Conservation (phyloP, 2,329 filamentous ascomycete species). For the Nigrospora sphaerica region DNA sequence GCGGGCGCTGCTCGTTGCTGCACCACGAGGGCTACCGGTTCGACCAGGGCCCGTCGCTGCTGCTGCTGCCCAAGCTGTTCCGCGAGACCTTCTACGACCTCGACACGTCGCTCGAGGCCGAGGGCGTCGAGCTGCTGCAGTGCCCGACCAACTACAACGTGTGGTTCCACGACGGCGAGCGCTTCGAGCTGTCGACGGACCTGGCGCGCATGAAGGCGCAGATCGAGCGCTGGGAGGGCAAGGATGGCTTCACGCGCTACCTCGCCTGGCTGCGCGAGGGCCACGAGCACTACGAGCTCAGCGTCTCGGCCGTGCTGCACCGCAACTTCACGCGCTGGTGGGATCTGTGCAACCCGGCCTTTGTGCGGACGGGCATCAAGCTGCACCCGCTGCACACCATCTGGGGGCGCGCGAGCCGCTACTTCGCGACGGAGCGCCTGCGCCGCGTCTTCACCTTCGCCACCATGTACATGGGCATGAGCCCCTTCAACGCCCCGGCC, state of each 20-base stretch:
- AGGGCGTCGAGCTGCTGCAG: conserved; percentile 62
- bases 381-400: conserved; percentile 68
- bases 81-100: conserved; percentile 62
- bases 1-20: conserved; percentile 64
- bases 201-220: conserved; percentile 63
- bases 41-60: conserved; percentile 69
- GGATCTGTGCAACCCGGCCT: conserved; percentile 49
- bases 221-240: conserved; percentile 67
- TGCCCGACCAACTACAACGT: conserved; percentile 72
- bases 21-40: conserved; percentile 58
- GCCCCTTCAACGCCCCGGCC: conserved; percentile 66
- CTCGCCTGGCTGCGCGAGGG: conserved; percentile 59
- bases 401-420: conserved; percentile 56
- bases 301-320: conserved; percentile 56
- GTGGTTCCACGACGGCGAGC: conserved; percentile 62
- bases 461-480: conserved; percentile 82
- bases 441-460: conserved; percentile 69
- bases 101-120: conserved; percentile 55
- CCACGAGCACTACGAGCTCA: conserved; percentile 64
- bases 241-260: conserved; percentile 63
- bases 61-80: conserved; percentile 66
- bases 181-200: conserved; percentile 60
- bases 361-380: conserved; percentile 49
- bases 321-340: conserved; percentile 58
- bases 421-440: conserved; percentile 64